Percentiles rank a stretch among this genome's conserved stretches.
Evolutionary conservation across 352 stramenopile species (phyloP).

Genomic region (Phytophthora pistaciae): DNA sequence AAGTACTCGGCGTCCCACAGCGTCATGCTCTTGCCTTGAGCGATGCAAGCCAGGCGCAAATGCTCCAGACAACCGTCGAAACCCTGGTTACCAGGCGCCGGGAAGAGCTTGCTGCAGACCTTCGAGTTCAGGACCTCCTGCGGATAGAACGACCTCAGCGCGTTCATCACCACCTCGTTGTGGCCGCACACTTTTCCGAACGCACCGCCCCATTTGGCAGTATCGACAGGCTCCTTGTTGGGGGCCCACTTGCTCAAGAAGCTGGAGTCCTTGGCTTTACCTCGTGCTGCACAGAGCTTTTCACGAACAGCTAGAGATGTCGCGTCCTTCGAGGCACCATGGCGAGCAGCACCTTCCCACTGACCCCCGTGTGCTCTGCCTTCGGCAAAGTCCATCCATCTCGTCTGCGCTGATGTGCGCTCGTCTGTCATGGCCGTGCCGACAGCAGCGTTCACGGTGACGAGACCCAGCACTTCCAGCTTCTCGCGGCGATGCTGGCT

Average conservation of each 20-base stretch:
- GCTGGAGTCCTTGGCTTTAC: slow-evolving; percentile 13
- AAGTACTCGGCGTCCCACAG: slow-evolving; percentile 90
- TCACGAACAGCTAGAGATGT: slow-evolving; percentile 68
- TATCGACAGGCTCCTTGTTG: slow-evolving; percentile 77
- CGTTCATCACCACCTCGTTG: slow-evolving; percentile 92
- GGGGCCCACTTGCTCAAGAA: slow-evolving; percentile 67
- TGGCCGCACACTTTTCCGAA: slow-evolving; percentile 90
- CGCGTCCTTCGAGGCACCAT: slow-evolving; percentile 80
- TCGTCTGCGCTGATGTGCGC: slow-evolving; percentile 80
- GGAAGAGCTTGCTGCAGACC: slow-evolving; percentile 79
- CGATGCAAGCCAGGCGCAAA: slow-evolving; percentile 69
- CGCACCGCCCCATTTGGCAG: slow-evolving; percentile 79
- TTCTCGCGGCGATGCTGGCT: slow-evolving; percentile 67
- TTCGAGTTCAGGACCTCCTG: slow-evolving; percentile 91
- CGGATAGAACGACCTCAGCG: slow-evolving; percentile 85
- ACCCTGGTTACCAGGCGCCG: slow-evolving; percentile 87
- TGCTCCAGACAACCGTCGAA: slow-evolving; percentile 93
- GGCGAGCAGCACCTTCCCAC: slow-evolving; percentile 75
- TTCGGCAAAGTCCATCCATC: slow-evolving; percentile 80
- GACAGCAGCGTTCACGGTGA: slow-evolving; percentile 65
- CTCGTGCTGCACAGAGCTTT: slow-evolving; percentile 39
- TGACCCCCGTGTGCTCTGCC: slow-evolving; percentile 56
- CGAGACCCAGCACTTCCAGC: slow-evolving; percentile 66
- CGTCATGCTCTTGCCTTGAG: slow-evolving; percentile 62
- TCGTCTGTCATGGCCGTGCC: slow-evolving; percentile 60